Percentiles rank a stretch among this genome's conserved stretches.
phyloP scores from a whole-genome alignment of 192 early-diverging fungal genomes.

The Geranomyces variabilis region DNA sequence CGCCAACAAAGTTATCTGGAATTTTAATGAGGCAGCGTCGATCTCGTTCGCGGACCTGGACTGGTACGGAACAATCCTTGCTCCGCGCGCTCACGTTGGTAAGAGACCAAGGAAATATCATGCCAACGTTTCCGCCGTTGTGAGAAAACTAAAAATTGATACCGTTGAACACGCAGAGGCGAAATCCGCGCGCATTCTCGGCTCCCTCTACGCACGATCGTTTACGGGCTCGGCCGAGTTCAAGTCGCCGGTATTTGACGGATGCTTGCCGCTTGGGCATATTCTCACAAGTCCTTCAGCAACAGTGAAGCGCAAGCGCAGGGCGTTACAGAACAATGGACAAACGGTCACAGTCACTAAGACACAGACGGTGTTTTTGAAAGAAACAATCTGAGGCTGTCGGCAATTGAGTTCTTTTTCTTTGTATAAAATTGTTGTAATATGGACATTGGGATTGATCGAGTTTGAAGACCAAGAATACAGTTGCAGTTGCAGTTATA shows the following conservation, averaged over 20 bases:
- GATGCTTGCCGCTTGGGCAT: constrained; percentile 10
- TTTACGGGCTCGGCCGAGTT: not conserved
- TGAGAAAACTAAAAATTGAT: not conserved
- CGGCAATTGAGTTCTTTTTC: too few species aligned
- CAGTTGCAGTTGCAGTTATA: too few species aligned
- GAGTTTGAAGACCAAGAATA: too few species aligned
- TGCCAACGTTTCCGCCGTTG: not conserved
- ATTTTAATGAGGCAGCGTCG: not conserved
- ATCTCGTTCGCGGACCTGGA: constrained; percentile 17
- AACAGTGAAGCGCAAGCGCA: not conserved
- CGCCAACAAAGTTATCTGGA: constrained; percentile 16
- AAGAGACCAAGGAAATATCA: not conserved
- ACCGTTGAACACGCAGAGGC: not conserved
- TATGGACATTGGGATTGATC: too few species aligned
- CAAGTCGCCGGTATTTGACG: constrained; percentile 14
- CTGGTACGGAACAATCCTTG: constrained; percentile 20
- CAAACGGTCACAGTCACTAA: constrained; percentile 1
- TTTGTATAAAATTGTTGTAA: too few species aligned
- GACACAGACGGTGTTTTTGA: not conserved
- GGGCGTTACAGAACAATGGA: not conserved
- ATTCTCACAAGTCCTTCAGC: not conserved
- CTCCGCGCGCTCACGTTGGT: constrained; percentile 25
- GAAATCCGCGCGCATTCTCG: constrained; percentile 11
- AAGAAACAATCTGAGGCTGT: too few species aligned
- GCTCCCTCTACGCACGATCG: constrained; percentile 2